phyloP scores from a whole-genome alignment of 306 rosid species.

The Trifolium fragiferum region DNA sequence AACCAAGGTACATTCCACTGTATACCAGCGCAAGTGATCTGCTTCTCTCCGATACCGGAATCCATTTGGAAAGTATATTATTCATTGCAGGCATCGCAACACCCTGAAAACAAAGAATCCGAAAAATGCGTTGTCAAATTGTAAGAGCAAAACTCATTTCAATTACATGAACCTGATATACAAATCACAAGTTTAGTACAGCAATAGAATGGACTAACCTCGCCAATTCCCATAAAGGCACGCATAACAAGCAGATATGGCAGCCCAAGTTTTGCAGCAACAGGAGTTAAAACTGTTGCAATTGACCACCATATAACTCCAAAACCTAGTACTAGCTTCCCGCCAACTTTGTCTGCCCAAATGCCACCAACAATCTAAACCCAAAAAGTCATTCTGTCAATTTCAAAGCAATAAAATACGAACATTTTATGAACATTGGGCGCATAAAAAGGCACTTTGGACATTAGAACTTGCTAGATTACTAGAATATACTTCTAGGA shows the following conservation, averaged over 20 bases:
- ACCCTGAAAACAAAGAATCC: constrained; percentile 66
- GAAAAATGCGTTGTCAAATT: not conserved
- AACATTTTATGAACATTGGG: constrained; percentile 4
- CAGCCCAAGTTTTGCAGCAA: constrained; percentile 87
- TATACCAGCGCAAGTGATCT: constrained; percentile 93
- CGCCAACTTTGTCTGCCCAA: constrained; percentile 98
- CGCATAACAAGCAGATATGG: constrained; percentile 87
- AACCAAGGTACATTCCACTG: constrained; percentile 99
- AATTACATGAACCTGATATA: not conserved
- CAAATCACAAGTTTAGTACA: not conserved
- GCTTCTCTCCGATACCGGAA: constrained; percentile 98
- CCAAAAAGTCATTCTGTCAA: constrained; percentile 39
- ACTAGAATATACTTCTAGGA: constrained; percentile 20
- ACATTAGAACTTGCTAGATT: constrained; percentile 35
- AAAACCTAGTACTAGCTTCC: constrained; percentile 88
- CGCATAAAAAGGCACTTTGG: constrained; percentile 9
- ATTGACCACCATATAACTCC: constrained; percentile 98
- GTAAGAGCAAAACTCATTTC: constrained; percentile 18
- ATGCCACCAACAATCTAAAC: constrained; percentile 89
- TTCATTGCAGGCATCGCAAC: constrained; percentile 99
- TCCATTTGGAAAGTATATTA: constrained; percentile 90
- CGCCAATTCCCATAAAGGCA: constrained; percentile 95
- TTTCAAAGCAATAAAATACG: constrained; percentile 29
- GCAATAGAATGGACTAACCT: constrained; percentile 66
- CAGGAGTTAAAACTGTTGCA: constrained; percentile 88